Conservation (phyloP, 441 rosid species). For the Omphalea diandra region DNA sequence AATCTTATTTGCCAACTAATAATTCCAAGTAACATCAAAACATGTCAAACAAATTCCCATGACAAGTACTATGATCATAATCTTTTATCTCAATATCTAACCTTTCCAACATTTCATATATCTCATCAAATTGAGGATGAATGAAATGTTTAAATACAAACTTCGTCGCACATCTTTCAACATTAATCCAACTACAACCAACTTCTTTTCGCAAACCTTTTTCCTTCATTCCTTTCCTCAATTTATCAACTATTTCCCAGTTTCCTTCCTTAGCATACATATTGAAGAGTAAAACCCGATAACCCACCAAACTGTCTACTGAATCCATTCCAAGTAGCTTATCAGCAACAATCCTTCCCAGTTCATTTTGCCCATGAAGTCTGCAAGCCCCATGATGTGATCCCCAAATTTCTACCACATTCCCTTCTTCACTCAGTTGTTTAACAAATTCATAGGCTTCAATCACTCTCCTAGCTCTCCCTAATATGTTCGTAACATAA, state of each 20-base stretch:
- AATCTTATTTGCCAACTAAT: background rate
- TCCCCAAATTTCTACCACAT: conserved; percentile 73
- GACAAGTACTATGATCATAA: conserved; percentile 19
- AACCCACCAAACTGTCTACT: conserved; percentile 45
- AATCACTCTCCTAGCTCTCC: conserved; percentile 70
- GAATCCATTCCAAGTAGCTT: conserved; percentile 50
- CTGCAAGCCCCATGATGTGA: conserved; percentile 79
- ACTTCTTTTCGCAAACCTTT: conserved; percentile 68
- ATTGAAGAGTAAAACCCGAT: conserved; percentile 80
- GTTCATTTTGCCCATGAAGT: conserved; percentile 54
- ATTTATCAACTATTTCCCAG: conserved; percentile 60
- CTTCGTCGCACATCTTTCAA: conserved; percentile 47
- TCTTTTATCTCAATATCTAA: conserved; percentile 57
- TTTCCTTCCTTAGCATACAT: conserved; percentile 72
- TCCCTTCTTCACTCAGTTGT: conserved; percentile 64
- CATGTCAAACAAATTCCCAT: background rate
- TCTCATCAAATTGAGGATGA: conserved; percentile 47
- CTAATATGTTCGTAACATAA: conserved; percentile 81
- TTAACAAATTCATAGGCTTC: conserved; percentile 80
- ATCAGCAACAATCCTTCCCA: conserved; percentile 58
- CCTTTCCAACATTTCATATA: conserved; percentile 50
- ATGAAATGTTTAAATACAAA: conserved; percentile 66
- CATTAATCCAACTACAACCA: conserved; percentile 73
- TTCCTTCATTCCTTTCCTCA: conserved; percentile 73
- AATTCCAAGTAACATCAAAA: background rate